A percentile compares a stretch with the other conserved stretches of the same genome.
Evolutionary conservation across 2,329 filamentous ascomycete species (phyloP).

Genomic region (Stenocarpella maydis): DNA sequence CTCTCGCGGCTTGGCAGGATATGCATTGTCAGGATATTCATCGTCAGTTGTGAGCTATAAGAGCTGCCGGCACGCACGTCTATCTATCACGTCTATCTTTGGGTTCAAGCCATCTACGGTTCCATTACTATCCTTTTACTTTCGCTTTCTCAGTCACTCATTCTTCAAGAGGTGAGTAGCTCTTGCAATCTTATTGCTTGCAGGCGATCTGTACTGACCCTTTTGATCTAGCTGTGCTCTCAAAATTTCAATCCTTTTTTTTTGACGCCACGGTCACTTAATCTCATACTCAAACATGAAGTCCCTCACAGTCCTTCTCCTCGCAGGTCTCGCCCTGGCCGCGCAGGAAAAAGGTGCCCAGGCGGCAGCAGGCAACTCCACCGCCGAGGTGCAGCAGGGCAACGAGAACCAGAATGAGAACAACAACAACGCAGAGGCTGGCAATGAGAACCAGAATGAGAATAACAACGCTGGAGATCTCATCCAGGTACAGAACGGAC

Average conservation of each 20-base stretch:
- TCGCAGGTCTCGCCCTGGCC: constrained; percentile 36
- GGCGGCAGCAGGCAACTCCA: constrained; percentile 1
- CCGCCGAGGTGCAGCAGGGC: background rate
- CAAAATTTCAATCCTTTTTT: constrained; percentile 5
- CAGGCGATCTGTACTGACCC: background rate
- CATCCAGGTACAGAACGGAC: constrained; percentile 18
- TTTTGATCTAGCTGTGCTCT: constrained; percentile 12
- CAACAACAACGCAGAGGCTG: constrained; percentile 3
- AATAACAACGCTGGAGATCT: constrained; percentile 1
- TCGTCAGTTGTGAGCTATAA: constrained; percentile 16
- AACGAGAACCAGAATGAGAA: constrained; percentile 6
- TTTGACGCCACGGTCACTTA: background rate
- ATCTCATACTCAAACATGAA: constrained; percentile 26
- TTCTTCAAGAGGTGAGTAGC: constrained; percentile 9
- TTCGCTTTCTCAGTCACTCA: constrained; percentile 18
- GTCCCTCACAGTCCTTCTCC: constrained; percentile 32
- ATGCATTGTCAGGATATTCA: background rate
- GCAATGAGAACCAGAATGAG: background rate
- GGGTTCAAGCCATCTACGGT: background rate
- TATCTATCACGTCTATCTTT: background rate
- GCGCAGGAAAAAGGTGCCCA: constrained; percentile 20
- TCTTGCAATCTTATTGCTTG: background rate
- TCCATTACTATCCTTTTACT: background rate
- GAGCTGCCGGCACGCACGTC: background rate
- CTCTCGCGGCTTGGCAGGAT: constrained; percentile 1